Evolutionary conservation across 2,329 filamentous ascomycete species (phyloP), one percentile per base, ranked within the genome.

Genomic region (Metarhizium anisopliae): DNA sequence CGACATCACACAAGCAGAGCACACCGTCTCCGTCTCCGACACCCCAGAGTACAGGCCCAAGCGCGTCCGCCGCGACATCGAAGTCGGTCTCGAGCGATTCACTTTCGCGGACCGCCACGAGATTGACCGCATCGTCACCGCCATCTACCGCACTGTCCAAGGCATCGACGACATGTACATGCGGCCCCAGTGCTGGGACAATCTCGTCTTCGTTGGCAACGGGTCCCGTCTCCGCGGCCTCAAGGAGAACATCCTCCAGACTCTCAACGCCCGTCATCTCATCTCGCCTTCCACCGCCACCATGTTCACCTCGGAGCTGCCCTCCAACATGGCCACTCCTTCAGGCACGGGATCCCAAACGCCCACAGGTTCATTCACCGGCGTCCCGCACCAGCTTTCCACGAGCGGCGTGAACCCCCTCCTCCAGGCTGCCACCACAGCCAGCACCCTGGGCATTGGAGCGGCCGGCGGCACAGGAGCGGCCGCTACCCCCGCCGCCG

Each of bases 281-380:
- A 85, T 99, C 62, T 95, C 92, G 2, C 94, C 94, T 0, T 92
- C 87, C 32, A 93, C 90, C 1, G 91, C 90, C 52, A 96, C 92
- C 47, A 97, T 97, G 66, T 97, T 97, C 78, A 96, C 92, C 40
- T 96, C 91, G 25, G 94, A 99, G 71, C 84, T 97, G 42, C 94
- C 94, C 7, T 96, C 91, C 8, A 93, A 94, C 72, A 83, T 96
- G 67, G 91, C 89, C 35, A 97, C 94, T 0, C 94, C 94, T 1
- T 81, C 87, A 11, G 92, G 90, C 20, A 97, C 93, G 1, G 93
- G 93, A 38, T 84, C 91, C 16, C 94, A 95, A 71, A 97, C 93
- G 1, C 95, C 94, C 0, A 90, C 89, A 2, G 80, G 75, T 63
- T 81, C 74, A 60, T 81, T 76, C 68, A 77, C 69, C 66, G 85